phyloP scores from a whole-genome alignment of 129 eudicot species.

The Sambucus nigra region DNA sequence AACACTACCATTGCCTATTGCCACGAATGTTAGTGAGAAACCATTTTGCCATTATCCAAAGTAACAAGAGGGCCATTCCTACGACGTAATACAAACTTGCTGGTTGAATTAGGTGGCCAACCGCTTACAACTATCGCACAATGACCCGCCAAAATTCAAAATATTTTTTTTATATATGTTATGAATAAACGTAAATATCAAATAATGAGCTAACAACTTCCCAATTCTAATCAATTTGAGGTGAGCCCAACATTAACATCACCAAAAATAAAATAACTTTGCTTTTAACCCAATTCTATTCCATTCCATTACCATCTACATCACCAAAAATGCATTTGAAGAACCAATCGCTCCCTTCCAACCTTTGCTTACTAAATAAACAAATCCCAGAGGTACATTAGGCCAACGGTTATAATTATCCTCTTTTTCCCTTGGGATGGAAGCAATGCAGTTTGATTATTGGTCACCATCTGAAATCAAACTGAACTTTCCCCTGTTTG shows the following conservation, averaged over 20 bases:
- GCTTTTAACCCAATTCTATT: conserved; percentile 14
- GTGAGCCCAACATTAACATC: conserved; percentile 37
- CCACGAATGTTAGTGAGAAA: no score
- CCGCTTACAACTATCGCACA: conserved; percentile 14
- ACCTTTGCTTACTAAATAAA: conserved; percentile 37
- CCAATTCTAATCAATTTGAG: conserved; percentile 11
- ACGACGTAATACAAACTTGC: neutral
- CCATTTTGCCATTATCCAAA: no score
- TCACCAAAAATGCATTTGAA: no score
- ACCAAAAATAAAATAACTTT: conserved; percentile 5
- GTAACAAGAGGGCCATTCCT: neutral
- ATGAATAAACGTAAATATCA: neutral
- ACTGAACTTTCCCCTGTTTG: conserved; percentile 32
- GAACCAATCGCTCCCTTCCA: no score
- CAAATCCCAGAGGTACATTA: conserved; percentile 29
- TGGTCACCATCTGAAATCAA: conserved; percentile 75
- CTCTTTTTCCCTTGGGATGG: conserved; percentile 47
- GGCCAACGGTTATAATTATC: conserved; percentile 57
- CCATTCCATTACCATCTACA: conserved; percentile 19
- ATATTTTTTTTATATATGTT: neutral
- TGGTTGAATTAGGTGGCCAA: conserved; percentile 43
- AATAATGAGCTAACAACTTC: conserved; percentile 16
- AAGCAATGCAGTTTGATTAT: conserved; percentile 84
- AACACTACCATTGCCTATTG: no score
- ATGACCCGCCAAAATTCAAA: conserved; percentile 34